These are phyloP conservation scores for Rhodotorula sp. DNA, from an alignment of 1,284 basidiomycete species.

Conservation along the genomic window DNA sequence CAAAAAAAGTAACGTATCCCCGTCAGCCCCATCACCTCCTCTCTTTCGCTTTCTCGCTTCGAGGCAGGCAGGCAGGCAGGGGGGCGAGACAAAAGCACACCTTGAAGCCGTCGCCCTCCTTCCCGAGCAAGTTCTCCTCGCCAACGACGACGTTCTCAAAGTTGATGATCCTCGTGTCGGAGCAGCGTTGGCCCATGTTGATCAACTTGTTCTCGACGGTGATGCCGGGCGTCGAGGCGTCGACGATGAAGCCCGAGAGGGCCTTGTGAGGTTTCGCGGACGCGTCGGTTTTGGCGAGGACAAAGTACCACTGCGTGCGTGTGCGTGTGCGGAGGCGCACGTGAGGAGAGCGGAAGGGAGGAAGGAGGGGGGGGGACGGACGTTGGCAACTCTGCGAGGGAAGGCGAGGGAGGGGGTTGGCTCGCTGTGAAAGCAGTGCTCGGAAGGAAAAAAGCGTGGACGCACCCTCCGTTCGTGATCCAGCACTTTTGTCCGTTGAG, in stretches of 20 bases:
- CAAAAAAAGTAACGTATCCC: no score
- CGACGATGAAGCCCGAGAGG: slow-evolving; percentile 59
- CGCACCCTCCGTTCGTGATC: slow-evolving; percentile 39
- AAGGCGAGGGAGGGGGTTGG: no score
- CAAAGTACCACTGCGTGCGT: slow-evolving; percentile 52
- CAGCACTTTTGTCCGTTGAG: slow-evolving; percentile 58
- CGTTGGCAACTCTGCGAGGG: slow-evolving; percentile 19
- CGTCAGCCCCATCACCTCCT: background rate
- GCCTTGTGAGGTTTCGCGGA: slow-evolving; percentile 52
- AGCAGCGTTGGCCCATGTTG: slow-evolving; percentile 60
- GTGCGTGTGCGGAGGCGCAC: no score
- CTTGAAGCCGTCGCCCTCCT: slow-evolving; percentile 55
- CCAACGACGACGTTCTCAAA: slow-evolving; percentile 42
- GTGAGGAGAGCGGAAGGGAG: background rate
- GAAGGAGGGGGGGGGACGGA: background rate
- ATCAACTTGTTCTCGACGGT: slow-evolving; percentile 56
- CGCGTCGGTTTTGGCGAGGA: slow-evolving; percentile 57
- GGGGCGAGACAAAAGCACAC: slow-evolving; percentile 2
- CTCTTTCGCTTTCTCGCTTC: no score
- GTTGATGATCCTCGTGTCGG: slow-evolving; percentile 57
- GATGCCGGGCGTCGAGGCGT: slow-evolving; percentile 55
- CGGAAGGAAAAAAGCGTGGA: background rate
- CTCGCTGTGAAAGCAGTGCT: no score
- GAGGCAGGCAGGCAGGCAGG: no score
- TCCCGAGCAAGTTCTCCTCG: slow-evolving; percentile 56